These are phyloP conservation scores for Exophiala sp. DNA, from an alignment of 2,329 filamentous ascomycete species.

Conservation along the genomic window DNA sequence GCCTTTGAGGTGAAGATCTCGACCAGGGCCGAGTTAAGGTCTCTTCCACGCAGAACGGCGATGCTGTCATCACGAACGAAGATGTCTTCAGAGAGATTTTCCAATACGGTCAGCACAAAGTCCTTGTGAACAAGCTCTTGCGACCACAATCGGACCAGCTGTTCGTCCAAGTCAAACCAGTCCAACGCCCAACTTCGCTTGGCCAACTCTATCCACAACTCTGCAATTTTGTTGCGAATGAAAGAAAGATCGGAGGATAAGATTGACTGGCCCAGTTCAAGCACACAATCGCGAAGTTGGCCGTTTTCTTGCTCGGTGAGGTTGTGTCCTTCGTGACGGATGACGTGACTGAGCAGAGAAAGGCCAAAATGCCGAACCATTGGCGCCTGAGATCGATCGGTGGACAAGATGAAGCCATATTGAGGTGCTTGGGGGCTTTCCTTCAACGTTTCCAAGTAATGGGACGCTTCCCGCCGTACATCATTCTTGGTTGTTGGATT, in stretches of 20 bases:
- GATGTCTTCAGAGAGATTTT: conserved; percentile 88
- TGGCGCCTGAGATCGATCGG: conserved; percentile 65
- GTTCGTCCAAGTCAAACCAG: conserved; percentile 90
- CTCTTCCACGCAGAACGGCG: conserved; percentile 72
- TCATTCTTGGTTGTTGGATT: conserved; percentile 73
- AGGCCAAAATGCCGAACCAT: conserved; percentile 90
- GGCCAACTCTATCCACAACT: conserved; percentile 90
- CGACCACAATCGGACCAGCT: conserved; percentile 74
- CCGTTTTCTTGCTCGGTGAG: conserved; percentile 63
- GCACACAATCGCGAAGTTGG: conserved; percentile 67
- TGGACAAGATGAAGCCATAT: conserved; percentile 77
- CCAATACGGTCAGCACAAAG: conserved; percentile 79
- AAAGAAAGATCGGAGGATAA: conserved; percentile 69
- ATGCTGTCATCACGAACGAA: conserved; percentile 86
- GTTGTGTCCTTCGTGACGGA: conserved; percentile 76
- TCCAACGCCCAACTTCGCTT: conserved; percentile 89
- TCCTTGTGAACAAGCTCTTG: conserved; percentile 63
- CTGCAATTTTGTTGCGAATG: conserved; percentile 85
- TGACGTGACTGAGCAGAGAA: conserved; percentile 81
- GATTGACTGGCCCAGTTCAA: conserved; percentile 69
- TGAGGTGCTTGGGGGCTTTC: conserved; percentile 69
- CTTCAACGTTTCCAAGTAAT: conserved; percentile 82
- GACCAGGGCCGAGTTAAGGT: conserved; percentile 81
- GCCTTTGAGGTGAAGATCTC: conserved; percentile 82
- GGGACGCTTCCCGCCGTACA: conserved; percentile 72